Evolutionary conservation across 164 flowering plant species (phyloP).

Genomic region (Kingdonia uniflora): DNA sequence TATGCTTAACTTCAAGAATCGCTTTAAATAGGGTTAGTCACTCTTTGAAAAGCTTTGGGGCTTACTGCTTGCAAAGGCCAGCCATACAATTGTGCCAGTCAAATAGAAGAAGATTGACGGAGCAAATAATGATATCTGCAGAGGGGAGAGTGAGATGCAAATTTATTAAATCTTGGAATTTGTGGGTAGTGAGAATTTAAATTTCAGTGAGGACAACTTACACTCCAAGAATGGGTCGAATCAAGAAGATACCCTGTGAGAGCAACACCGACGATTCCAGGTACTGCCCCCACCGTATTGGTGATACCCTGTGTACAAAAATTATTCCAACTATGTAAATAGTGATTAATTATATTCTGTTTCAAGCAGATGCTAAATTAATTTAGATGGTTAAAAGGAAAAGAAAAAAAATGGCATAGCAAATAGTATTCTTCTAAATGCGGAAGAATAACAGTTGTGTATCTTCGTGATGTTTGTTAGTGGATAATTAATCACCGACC

Average conservation of each 20-base stretch:
- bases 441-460: no score
- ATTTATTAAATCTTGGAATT: not conserved
- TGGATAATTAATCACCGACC: no score
- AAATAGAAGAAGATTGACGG: constrained; percentile 98
- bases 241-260: constrained; percentile 92
- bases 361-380: no score
- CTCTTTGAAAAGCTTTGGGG: constrained; percentile 64
- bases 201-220: constrained; percentile 27
- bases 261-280: constrained; percentile 92
- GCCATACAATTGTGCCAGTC: constrained; percentile 85
- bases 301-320: constrained; percentile 63
- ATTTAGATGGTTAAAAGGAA: no score
- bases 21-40: constrained; percentile 23
- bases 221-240: constrained; percentile 97
- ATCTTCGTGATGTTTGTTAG: no score
- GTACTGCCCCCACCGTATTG: constrained; percentile 94
- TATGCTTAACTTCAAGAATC: not conserved
- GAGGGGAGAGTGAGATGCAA: constrained; percentile 1
- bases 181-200: not conserved
- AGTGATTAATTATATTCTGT: no score
- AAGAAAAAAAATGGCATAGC: no score
- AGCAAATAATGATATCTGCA: constrained; percentile 74
- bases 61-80: constrained; percentile 83
- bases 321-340: no score
- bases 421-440: no score